Evolutionary conservation across 805 yeast genomes (phyloP), one percentile per base, ranked within the genome.

Genomic region (Kodamaea fukazawae): DNA sequence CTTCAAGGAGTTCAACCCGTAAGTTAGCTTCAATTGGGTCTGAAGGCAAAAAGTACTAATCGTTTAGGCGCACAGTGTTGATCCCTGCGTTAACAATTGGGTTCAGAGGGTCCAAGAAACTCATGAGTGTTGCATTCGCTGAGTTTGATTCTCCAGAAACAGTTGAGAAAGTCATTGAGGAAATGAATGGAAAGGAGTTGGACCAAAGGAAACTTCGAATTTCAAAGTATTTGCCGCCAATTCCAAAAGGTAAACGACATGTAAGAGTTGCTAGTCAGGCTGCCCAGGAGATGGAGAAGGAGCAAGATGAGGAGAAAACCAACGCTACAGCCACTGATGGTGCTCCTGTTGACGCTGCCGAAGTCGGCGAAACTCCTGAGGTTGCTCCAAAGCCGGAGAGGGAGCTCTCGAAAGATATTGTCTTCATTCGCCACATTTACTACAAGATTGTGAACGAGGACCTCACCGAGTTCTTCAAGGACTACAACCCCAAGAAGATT

Each of bases 61-160:
- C 40, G 22, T 6, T 14, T 29, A 50, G 53, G 32, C 7, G 64
- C 65, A 53, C 50, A 16, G 75, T 78, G 3, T 59, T 79, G 46
- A 70, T 79, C 37, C 85, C 84, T 18, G 71, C 74, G 43, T 75
- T 73, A 46, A 73, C 79, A 2, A 65, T 76, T 12, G 65, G 75
- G 25, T 75, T 76, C 9, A 60, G 68, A 41, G 63, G 73, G 5
- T 54, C 52, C 29, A 65, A 62, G 36, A 70, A 66, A 34, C 67
- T 60, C 45, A 59, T 78, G 47, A 91, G 93, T 3, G 73, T 78
- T 34, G 73, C 65, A 1, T 67, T 64, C 40, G 70, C 63, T n/a
- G 68, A 60, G 37, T 62, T 67, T 42, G 54, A 47, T n/a, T 45
- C 48, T 16, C 32, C 36, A 1, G 63, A 59, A 17, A 58, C 56